Evolutionary conservation across 371 early-diverging fungal genomes (phyloP).

Genomic region (Rozella allomycis): DNA sequence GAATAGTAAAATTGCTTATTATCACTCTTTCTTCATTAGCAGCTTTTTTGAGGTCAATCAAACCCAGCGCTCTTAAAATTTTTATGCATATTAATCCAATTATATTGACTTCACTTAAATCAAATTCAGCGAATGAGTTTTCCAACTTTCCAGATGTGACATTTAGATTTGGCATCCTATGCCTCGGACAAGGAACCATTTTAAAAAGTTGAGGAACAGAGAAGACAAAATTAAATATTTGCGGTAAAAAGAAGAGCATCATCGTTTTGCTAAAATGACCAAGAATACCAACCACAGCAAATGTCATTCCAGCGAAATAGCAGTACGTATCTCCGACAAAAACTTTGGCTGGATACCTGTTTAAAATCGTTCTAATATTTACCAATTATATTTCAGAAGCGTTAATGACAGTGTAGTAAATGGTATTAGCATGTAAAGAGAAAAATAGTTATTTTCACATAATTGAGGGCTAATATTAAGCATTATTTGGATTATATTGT

Average conservation of each 20-base stretch:
- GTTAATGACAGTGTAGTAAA: conserved; percentile 63
- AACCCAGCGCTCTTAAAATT: no score
- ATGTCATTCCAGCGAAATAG: conserved; percentile 95
- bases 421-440: conserved; percentile 71
- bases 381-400: conserved; percentile 65
- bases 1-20: no score
- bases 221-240: conserved; percentile 85
- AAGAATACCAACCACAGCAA: conserved; percentile 81
- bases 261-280: conserved; percentile 83
- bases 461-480: conserved; percentile 11
- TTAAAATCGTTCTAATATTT: conserved; percentile 3
- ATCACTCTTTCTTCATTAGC: no score
- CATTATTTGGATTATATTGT: conserved; percentile 42
- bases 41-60: no score
- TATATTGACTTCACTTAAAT: no score
- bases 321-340: conserved; percentile 96
- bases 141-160: no score
- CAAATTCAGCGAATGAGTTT: no score
- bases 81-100: no score
- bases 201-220: conserved; percentile 83
- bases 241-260: conserved; percentile 77
- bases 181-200: conserved; percentile 89
- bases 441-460: conserved; percentile 19
- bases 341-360: conserved; percentile 57
- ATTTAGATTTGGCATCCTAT: conserved; percentile 89